A percentile compares a stretch with the other conserved stretches of the same genome.
Conservation (phyloP, 139 green algal species). For the Dunaliella primolecta region DNA sequence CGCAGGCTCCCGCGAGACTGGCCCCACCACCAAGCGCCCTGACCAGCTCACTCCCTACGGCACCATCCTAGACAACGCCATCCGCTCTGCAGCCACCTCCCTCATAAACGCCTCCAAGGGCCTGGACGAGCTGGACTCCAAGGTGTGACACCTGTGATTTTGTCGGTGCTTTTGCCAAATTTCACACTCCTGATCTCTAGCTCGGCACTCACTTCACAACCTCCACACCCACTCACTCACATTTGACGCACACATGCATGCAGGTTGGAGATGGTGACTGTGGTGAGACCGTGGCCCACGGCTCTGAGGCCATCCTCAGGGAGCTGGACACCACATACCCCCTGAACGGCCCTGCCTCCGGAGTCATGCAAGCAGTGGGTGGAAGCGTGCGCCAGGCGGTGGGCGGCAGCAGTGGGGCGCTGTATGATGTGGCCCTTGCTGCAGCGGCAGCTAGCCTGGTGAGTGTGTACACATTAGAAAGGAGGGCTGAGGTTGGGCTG, state of each 20-base stretch:
- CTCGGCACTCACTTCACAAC: too few species aligned
- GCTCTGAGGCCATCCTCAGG: conserved; percentile 45
- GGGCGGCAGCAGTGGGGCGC: conserved; percentile 68
- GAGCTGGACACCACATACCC: conserved; percentile 22
- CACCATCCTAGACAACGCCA: neutral
- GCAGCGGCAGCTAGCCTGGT: conserved; percentile 26
- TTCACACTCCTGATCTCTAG: too few species aligned
- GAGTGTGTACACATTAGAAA: neutral
- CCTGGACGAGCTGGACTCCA: conserved; percentile 60
- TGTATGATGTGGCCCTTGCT: conserved; percentile 52
- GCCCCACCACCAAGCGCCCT: conserved; percentile 3
- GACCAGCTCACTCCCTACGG: neutral
- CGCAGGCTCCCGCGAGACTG: neutral
- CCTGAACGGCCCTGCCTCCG: conserved; percentile 18
- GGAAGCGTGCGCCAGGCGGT: conserved; percentile 40
- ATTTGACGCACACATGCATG: neutral
- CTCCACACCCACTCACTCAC: neutral
- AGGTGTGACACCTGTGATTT: conserved; percentile 26
- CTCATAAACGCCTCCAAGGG: conserved; percentile 36
- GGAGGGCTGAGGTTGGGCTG: neutral
- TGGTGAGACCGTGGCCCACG: conserved; percentile 62
- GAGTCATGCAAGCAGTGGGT: conserved; percentile 17
- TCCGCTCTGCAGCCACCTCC: conserved; percentile 15
- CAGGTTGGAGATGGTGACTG: conserved; percentile 87
- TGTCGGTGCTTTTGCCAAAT: too few species aligned